Conservation (phyloP, 805 yeast genomes). For the Candida maris region DNA sequence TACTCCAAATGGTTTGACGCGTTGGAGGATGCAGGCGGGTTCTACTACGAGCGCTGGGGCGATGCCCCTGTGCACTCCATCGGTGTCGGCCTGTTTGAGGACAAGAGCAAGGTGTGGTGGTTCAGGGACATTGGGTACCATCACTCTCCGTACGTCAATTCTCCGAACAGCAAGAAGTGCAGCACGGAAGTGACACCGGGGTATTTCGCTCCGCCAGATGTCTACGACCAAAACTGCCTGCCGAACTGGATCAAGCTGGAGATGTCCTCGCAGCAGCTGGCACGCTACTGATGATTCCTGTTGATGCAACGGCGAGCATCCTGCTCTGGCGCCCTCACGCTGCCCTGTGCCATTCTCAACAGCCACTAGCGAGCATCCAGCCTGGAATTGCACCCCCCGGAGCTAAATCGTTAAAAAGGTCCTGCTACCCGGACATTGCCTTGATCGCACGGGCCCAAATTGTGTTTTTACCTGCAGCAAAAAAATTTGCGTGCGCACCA, state of each 20-base stretch:
- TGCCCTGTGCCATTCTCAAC: no score
- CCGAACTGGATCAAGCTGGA: slow-evolving; percentile 56
- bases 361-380: no score
- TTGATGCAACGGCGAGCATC: no score
- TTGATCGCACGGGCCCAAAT: no score
- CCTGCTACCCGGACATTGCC: no score
- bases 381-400: no score
- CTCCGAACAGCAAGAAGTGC: slow-evolving; percentile 37
- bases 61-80: slow-evolving; percentile 54
- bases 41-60: slow-evolving; percentile 72
- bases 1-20: slow-evolving; percentile 64
- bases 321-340: no score
- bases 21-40: slow-evolving; percentile 71
- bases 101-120: slow-evolving; percentile 45
- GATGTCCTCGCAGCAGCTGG: slow-evolving; percentile 21
- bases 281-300: slow-evolving; percentile 19
- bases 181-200: slow-evolving; percentile 15
- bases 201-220: slow-evolving; percentile 27
- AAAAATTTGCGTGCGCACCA: no score
- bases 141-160: slow-evolving; percentile 46
- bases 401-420: no score
- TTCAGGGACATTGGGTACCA: slow-evolving; percentile 50
- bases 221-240: slow-evolving; percentile 65
- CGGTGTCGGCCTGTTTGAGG: slow-evolving; percentile 47
- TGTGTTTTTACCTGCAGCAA: no score